Percentiles rank a stretch among this genome's conserved stretches.
These are phyloP conservation scores for Pleodorina starrii DNA, from an alignment of 139 green algal species.

Conservation along the genomic window DNA sequence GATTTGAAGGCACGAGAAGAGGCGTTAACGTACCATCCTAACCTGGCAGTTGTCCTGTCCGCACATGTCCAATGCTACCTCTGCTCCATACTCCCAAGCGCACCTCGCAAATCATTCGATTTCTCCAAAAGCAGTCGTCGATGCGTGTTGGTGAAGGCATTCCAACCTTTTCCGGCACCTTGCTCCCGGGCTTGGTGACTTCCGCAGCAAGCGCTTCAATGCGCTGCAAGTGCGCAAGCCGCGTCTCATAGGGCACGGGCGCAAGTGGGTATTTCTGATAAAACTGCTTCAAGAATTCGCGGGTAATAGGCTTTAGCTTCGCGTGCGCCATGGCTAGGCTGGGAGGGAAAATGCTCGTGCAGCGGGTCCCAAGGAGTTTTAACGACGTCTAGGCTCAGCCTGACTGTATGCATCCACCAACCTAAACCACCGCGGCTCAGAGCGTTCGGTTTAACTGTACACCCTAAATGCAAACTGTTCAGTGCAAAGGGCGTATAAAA, in stretches of 20 bases:
- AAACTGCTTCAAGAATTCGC: slow-evolving; percentile 35
- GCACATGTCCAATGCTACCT: neutral
- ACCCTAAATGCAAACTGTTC: too few relatives aligned
- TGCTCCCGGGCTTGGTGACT: slow-evolving; percentile 16
- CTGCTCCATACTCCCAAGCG: too few relatives aligned
- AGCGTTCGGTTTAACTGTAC: too few relatives aligned
- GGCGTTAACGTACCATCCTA: too few relatives aligned
- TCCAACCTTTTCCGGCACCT: neutral
- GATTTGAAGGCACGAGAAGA: too few relatives aligned
- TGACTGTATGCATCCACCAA: too few relatives aligned
- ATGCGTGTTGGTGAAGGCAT: slow-evolving; percentile 33
- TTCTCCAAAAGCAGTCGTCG: slow-evolving; percentile 55
- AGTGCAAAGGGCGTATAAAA: too few relatives aligned
- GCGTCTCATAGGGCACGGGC: neutral
- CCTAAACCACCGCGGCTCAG: too few relatives aligned
- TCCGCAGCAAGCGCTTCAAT: neutral
- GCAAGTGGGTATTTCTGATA: slow-evolving; percentile 45
- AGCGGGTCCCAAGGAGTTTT: too few relatives aligned
- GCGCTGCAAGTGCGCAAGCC: neutral
- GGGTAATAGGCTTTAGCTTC: slow-evolving; percentile 40
- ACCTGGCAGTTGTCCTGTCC: too few relatives aligned
- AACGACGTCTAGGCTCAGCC: too few relatives aligned
- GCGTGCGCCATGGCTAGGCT: neutral
- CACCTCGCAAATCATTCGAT: slow-evolving; percentile 54
- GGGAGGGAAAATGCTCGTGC: neutral